Evolutionary conservation across 495 filamentous ascomycete genomes (phyloP), one percentile per base, ranked within the genome.

Genomic region (Aspergillus olivimuriae): DNA sequence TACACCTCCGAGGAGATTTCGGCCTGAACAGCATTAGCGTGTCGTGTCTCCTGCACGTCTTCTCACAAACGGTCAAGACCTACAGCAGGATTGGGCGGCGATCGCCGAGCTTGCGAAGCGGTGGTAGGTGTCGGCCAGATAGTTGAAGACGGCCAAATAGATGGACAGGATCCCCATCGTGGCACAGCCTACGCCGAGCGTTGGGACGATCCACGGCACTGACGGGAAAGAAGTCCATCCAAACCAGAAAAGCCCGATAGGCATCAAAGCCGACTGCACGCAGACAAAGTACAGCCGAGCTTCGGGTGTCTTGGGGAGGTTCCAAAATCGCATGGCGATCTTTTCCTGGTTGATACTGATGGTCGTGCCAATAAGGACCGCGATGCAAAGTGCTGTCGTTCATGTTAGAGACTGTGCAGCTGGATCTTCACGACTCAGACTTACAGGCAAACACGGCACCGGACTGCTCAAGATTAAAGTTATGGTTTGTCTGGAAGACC

Each of bases 141-240:
- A 95, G 53, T 95, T 97, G 68, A 95, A 95, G 0, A 87, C 83
- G 1, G 90, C 86, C 5, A 97, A 71, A 56, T 95, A 96, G 34
- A 96, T 79, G 32, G 80, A 81, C 56, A 87, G 88, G 40, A 97
- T 94, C 8, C 90, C 90, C 71, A 94, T 86, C 0, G 84, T 94
- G 3, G 87, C 81, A 45, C 83, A 77, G 1, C 68, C 77, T 36
- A 95, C 70, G 0, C 78, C 82, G 15, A 94, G 58, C 0, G 81
- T 65, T 4, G 90, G 89, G 0, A 83, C 75, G 38, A 91, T 87
- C 84, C 86, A 95, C 41, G 79, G 86, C 6, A 84, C 72, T 0
- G 73, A 73, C 0, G 77, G 61, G 39, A 72, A 83, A 8, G 78
- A 78, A 1, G 84, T 84, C 82, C 81, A 87, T 19, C 79, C 83